Percentiles rank a stretch among this genome's conserved stretches.
Evolutionary conservation across 305 asterid species (phyloP).

Genomic region (Withania somnifera): DNA sequence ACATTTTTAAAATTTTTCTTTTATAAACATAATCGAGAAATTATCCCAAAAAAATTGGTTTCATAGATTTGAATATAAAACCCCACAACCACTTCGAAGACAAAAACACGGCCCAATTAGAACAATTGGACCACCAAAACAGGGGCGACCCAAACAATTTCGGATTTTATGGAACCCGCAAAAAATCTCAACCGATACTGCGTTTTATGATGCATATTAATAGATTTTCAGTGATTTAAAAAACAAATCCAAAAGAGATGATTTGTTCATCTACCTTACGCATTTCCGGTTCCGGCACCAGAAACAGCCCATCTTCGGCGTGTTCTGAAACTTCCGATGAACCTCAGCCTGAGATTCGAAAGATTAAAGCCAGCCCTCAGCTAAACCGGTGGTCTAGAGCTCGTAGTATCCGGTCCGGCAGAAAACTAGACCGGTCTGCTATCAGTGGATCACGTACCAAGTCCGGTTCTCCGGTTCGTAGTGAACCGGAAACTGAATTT

Average conservation of each 20-base stretch:
- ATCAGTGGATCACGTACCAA: constrained; percentile 7
- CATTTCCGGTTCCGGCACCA: constrained; percentile 17
- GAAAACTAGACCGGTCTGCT: constrained; percentile 45
- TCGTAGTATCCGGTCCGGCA: constrained; percentile 71
- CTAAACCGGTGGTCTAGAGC: constrained; percentile 93
- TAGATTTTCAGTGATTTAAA: background rate
- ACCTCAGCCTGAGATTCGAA: constrained; percentile 25
- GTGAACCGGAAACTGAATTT: constrained; percentile 14
- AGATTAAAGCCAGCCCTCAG: constrained; percentile 58
- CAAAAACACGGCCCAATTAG: background rate
- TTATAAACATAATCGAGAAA: too few species aligned
- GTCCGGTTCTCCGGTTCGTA: background rate
- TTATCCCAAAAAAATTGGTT: too few species aligned
- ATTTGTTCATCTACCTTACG: constrained; percentile 32
- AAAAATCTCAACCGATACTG: too few species aligned
- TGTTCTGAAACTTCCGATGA: background rate
- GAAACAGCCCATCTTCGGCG: constrained; percentile 12
- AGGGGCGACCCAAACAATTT: background rate
- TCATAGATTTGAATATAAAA: too few species aligned
- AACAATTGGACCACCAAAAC: background rate
- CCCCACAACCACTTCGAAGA: too few species aligned
- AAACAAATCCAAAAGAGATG: constrained; percentile 13
- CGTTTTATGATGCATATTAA: background rate
- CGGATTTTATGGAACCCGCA: too few species aligned
- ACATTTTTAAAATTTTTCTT: too few species aligned